Evolutionary conservation across 805 yeast genomes (phyloP), one percentile per base, ranked within the genome.

Genomic region (Teunomyces stri): DNA sequence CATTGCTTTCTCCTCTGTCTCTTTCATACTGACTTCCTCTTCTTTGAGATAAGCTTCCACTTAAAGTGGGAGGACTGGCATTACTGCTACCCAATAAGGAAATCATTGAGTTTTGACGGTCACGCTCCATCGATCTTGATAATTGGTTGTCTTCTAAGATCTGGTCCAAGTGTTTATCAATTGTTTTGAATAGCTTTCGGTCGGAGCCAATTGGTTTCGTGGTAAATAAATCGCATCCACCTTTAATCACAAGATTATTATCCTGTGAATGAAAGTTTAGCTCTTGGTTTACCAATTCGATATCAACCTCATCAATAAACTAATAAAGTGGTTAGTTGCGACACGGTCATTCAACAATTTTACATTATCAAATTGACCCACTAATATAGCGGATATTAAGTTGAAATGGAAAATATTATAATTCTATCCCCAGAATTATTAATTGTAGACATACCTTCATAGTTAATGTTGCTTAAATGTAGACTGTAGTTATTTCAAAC

Each of bases 161-260:
- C 45, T 73, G 78, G 50, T 85, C 87, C 48, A 89, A 75, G 59
- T 88, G 92, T 55, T 85, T 82, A 62, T 90, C 97, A 37, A 94
- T 82, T 0, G 91, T 82, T 65, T 89, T 89, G 72, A 87, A 89
- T 25, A 92, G 77, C 66, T 91, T 91, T 56, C 90, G 79, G 66
- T 94, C 99, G 1, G 92, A 78, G 1, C 94, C 89, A 20, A 91
- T 89, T 1, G 97, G 90, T 60, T 92, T 94, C 1, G 99, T 94
- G 1, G 98, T 88, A 61, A 89, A 94, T 42, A 94, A 76, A 61
- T 94, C 99, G 62, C 96, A 85, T 21, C 96, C 90, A 10, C 97
- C 98, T 47, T 80, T 79, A 34, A 94, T 82, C 41, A 72, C 68
- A 21, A 72, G 61, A 47, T 69, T 72, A 51, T 70, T 67, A 51